Evolutionary conservation across 805 yeast species (phyloP).

Genomic region (Hemisphaericaspora nanyangensis): DNA sequence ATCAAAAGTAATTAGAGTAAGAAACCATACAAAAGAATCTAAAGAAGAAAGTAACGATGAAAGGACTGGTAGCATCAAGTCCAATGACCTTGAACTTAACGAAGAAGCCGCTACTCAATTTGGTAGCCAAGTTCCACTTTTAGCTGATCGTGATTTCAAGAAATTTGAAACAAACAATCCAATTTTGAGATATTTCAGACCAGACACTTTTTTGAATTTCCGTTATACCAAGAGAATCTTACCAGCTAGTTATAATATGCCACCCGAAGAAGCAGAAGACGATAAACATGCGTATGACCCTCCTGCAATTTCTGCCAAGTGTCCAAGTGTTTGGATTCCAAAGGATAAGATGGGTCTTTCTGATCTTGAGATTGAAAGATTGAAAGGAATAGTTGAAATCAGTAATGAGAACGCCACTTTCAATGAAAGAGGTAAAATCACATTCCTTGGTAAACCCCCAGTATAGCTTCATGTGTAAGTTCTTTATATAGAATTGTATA

Average conservation of each 20-base stretch:
- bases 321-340: constrained; percentile 92
- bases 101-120: constrained; percentile 8
- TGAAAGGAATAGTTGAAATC: constrained; percentile 54
- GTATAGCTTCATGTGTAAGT: neutral
- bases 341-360: constrained; percentile 84
- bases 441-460: constrained; percentile 32
- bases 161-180: constrained; percentile 32
- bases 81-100: constrained; percentile 7
- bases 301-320: constrained; percentile 66
- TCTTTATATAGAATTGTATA: neutral
- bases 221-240: constrained; percentile 29
- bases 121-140: constrained; percentile 42
- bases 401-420: constrained; percentile 67
- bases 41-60: constrained; percentile 17
- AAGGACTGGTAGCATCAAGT: neutral
- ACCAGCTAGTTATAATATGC: constrained; percentile 32
- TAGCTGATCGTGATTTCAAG: constrained; percentile 64
- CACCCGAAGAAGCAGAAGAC: constrained; percentile 41
- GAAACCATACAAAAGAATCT: constrained; percentile 10
- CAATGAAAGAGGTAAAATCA: constrained; percentile 28
- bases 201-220: constrained; percentile 54
- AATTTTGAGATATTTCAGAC: constrained; percentile 50
- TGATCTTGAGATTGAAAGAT: constrained; percentile 49
- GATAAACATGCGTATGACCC: constrained; percentile 64
- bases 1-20: constrained; percentile 22